Percentiles rank a stretch among this genome's conserved stretches.
phyloP scores from a whole-genome alignment of 2,329 filamentous ascomycete genomes.

The Bertia moriformis region DNA sequence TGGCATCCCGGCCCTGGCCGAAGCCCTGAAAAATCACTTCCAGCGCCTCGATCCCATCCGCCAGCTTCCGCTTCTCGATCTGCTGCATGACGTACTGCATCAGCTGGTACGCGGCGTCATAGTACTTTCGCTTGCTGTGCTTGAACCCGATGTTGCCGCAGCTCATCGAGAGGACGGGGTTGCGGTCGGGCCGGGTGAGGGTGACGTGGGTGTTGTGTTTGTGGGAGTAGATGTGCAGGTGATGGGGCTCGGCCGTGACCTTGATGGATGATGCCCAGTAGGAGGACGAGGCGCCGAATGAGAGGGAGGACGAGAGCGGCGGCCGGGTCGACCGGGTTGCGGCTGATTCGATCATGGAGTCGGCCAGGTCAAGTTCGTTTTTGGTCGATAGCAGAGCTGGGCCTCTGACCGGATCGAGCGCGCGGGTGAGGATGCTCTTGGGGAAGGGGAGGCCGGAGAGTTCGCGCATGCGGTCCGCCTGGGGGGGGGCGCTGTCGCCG shows the following conservation, averaged over 20 bases:
- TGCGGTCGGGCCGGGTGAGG: constrained; percentile 66
- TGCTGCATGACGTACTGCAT: constrained; percentile 72
- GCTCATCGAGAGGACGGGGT: constrained; percentile 66
- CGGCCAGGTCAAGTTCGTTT: not conserved
- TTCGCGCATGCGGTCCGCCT: too few relatives aligned
- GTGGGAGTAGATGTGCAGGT: constrained; percentile 72
- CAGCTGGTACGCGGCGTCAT: constrained; percentile 90
- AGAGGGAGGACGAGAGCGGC: constrained; percentile 6
- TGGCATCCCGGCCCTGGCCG: constrained; percentile 73
- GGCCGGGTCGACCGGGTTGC: constrained; percentile 4
- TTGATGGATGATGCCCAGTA: constrained; percentile 7
- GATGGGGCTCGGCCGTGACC: constrained; percentile 48
- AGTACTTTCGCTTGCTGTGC: constrained; percentile 66
- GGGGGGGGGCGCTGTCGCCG: too few relatives aligned
- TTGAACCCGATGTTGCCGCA: constrained; percentile 84
- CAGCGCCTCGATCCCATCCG: constrained; percentile 60
- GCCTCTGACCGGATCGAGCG: not conserved
- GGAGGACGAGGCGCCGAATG: constrained; percentile 8
- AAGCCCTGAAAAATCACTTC: constrained; percentile 78
- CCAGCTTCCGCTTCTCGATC: constrained; percentile 68
- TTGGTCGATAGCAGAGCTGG: not conserved
- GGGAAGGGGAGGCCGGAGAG: too few relatives aligned
- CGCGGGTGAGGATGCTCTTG: not conserved
- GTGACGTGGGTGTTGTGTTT: constrained; percentile 96
- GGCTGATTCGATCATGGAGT: not conserved